Percentiles rank a stretch among this genome's conserved stretches.
Conservation (phyloP, 2,329 filamentous ascomycete genomes). For the Pseudogymnoascus sp. region DNA sequence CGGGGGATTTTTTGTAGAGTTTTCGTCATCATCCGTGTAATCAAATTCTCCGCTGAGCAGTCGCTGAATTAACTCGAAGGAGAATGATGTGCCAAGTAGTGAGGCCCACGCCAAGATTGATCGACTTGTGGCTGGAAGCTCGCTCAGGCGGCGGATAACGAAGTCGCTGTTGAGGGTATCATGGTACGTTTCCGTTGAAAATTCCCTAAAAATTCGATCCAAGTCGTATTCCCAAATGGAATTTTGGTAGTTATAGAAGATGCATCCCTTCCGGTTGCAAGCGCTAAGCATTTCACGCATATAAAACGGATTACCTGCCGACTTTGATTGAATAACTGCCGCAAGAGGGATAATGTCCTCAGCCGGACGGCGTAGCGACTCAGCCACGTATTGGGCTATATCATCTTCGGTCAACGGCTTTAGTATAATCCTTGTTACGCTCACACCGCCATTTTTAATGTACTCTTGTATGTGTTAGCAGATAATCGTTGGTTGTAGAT, state of each 20-base stretch:
- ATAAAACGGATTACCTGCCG: constrained; percentile 82
- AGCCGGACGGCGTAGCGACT: constrained; percentile 66
- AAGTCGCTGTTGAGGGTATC: constrained; percentile 77
- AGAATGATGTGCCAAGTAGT: constrained; percentile 74
- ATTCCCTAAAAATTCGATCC: constrained; percentile 78
- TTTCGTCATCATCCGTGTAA: constrained; percentile 39
- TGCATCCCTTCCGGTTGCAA: constrained; percentile 77
- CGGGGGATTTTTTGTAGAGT: constrained; percentile 31
- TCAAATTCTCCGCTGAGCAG: constrained; percentile 70
- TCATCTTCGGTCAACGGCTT: constrained; percentile 69
- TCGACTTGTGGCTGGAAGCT: constrained; percentile 66
- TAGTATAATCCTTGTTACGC: constrained; percentile 64
- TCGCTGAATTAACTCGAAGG: constrained; percentile 70
- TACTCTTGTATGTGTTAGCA: constrained; percentile 26
- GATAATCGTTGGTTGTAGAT: background rate
- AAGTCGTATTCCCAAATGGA: constrained; percentile 79
- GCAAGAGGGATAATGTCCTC: constrained; percentile 71
- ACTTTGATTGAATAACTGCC: constrained; percentile 82
- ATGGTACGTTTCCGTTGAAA: constrained; percentile 70
- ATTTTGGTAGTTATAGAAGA: constrained; percentile 84
- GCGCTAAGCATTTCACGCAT: constrained; percentile 84
- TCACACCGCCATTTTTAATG: constrained; percentile 39
- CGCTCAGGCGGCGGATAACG: constrained; percentile 67
- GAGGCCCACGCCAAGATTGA: constrained; percentile 82
- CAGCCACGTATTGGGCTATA: constrained; percentile 73